A percentile compares a stretch with the other conserved stretches of the same genome.
Conservation (phyloP, 2,329 filamentous ascomycete species). For the Epichloe brachyelytri region DNA sequence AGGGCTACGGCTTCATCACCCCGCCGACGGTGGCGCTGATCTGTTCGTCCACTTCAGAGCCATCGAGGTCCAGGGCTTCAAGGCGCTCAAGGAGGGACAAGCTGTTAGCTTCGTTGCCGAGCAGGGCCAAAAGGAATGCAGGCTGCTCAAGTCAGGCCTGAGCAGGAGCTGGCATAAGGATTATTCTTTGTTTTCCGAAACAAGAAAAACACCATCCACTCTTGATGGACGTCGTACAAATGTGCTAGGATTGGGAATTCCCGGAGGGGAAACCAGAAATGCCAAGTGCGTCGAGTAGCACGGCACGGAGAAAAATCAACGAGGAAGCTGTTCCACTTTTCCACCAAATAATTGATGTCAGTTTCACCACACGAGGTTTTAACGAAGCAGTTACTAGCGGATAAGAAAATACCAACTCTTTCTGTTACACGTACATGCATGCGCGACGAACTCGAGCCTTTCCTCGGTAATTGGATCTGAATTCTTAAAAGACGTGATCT, state of each 20-base stretch:
- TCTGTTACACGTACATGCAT: background rate
- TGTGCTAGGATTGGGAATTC: background rate
- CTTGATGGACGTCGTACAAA: background rate
- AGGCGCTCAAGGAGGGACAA: conserved; percentile 10
- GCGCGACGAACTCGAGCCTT: background rate
- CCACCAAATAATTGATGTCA: conserved; percentile 3
- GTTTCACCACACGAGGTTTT: conserved; percentile 1
- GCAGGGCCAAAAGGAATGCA: conserved; percentile 9
- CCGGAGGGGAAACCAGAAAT: background rate
- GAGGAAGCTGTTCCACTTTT: conserved; percentile 2
- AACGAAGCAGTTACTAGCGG: conserved; percentile 2
- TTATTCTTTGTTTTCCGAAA: background rate
- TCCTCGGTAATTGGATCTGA: too few relatives aligned
- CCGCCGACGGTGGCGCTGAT: conserved; percentile 3
- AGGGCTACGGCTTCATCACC: conserved; percentile 11
- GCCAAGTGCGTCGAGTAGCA: background rate
- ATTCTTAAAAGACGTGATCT: background rate
- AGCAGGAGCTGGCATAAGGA: background rate
- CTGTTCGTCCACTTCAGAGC: conserved; percentile 10
- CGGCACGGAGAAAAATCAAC: background rate
- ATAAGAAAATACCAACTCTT: conserved; percentile 2
- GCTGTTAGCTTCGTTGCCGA: conserved; percentile 5
- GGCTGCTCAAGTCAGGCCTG: conserved; percentile 14
- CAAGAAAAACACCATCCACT: background rate
- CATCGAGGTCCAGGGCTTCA: conserved; percentile 9